These are phyloP conservation scores for Phialemonium atrogriseum DNA, from an alignment of 2,329 filamentous ascomycete genomes.

Conservation along the genomic window DNA sequence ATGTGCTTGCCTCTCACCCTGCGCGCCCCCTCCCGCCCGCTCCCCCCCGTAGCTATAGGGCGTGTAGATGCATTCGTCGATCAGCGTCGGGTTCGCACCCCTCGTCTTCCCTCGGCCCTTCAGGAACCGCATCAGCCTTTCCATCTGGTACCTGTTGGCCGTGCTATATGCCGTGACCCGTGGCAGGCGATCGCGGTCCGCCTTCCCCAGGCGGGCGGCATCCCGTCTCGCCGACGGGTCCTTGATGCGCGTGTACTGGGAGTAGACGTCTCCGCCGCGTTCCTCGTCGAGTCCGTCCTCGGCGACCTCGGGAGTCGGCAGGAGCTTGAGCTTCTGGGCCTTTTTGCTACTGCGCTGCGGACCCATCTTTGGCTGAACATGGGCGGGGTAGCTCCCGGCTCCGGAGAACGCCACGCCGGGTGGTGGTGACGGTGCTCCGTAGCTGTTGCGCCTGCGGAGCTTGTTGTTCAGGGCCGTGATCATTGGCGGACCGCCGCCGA, in stretches of 20 bases:
- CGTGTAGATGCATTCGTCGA: constrained; percentile 96
- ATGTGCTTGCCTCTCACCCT: constrained; percentile 18
- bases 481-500: constrained; percentile 43
- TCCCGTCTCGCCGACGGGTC: constrained; percentile 88
- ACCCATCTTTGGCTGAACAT: constrained; percentile 63
- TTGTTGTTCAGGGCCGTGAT: constrained; percentile 81
- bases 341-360: constrained; percentile 93
- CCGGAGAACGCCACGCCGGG: too few species aligned
- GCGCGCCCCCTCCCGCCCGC: constrained; percentile 20
- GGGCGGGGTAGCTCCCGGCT: too few species aligned
- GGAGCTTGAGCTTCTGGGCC: constrained; percentile 92
- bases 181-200: constrained; percentile 78
- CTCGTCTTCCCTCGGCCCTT: constrained; percentile 74
- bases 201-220: constrained; percentile 86
- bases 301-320: constrained; percentile 80
- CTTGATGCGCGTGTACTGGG: constrained; percentile 95
- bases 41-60: constrained; percentile 71
- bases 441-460: constrained; percentile 77
- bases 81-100: constrained; percentile 79
- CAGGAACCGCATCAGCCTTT: constrained; percentile 80
- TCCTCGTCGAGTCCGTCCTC: constrained; percentile 77
- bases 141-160: constrained; percentile 83
- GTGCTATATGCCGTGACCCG: constrained; percentile 96
- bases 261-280: constrained; percentile 90
- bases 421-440: constrained; percentile 50